Conservation (phyloP, 2,329 filamentous ascomycete genomes). For the Aspergillus sp. region DNA sequence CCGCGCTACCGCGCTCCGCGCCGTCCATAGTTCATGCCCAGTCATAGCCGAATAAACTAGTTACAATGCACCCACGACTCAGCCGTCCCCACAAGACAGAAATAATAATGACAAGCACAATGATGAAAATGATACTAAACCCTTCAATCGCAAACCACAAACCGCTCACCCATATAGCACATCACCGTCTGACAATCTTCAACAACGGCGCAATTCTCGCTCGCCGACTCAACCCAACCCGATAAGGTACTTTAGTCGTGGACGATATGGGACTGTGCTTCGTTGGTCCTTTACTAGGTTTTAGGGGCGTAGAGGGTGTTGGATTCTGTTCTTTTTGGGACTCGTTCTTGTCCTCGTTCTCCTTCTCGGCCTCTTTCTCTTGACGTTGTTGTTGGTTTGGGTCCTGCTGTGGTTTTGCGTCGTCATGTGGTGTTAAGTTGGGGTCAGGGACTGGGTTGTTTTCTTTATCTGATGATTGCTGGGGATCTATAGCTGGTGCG, state of each 20-base stretch:
- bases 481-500: constrained; percentile 14
- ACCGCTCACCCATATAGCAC: not conserved
- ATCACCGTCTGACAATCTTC: constrained; percentile 44
- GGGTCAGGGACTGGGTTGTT: not conserved
- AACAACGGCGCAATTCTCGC: constrained; percentile 52
- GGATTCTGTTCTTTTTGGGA: not conserved
- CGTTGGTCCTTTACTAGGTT: constrained; percentile 31
- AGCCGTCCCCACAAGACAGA: not conserved
- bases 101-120: not conserved
- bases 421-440: not conserved
- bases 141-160: not conserved
- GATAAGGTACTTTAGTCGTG: constrained; percentile 43
- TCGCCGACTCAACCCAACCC: constrained; percentile 53
- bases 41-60: too few relatives aligned
- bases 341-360: too few relatives aligned
- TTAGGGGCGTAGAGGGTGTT: not conserved
- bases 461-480: constrained; percentile 9
- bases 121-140: not conserved
- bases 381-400: constrained; percentile 1
- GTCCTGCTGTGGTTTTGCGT: not conserved
- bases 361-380: too few relatives aligned
- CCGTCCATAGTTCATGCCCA: too few relatives aligned
- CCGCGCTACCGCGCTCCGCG: too few relatives aligned
- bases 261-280: constrained; percentile 46
- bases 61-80: not conserved